phyloP scores from a whole-genome alignment of 768 basidiomycete genomes.

The Phanerochaete carnosa region DNA sequence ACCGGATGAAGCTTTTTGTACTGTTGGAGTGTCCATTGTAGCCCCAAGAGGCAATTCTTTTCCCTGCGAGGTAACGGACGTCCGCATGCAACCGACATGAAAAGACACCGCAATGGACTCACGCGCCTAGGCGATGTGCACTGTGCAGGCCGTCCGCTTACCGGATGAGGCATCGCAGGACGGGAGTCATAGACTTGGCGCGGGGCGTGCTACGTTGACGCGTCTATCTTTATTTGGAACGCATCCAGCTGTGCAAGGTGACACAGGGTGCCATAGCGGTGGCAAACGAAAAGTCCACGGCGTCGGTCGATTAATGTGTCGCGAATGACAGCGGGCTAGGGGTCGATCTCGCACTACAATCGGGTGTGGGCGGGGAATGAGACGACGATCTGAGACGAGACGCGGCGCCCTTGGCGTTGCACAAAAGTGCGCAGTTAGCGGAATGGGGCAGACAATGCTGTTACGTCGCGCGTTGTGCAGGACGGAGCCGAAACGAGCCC shows the following conservation, averaged over 20 bases:
- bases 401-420: neutral
- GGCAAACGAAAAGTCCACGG: neutral
- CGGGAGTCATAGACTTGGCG: neutral
- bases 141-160: neutral
- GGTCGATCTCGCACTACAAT: neutral
- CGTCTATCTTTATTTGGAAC: neutral
- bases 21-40: neutral
- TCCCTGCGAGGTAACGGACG: too few species aligned
- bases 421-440: neutral
- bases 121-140: conserved; percentile 4
- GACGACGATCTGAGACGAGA: neutral
- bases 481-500: neutral
- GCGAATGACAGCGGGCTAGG: too few species aligned
- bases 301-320: neutral
- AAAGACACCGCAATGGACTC: neutral
- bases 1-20: too few species aligned
- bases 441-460: neutral
- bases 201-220: neutral
- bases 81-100: too few species aligned
- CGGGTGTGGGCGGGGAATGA: neutral
- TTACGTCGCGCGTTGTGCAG: neutral
- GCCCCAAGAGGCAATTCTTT: neutral
- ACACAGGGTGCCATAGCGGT: neutral
- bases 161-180: neutral
- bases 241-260: neutral